Conservation (phyloP, 257 asterid species). For the Penstemon davidsonii region DNA sequence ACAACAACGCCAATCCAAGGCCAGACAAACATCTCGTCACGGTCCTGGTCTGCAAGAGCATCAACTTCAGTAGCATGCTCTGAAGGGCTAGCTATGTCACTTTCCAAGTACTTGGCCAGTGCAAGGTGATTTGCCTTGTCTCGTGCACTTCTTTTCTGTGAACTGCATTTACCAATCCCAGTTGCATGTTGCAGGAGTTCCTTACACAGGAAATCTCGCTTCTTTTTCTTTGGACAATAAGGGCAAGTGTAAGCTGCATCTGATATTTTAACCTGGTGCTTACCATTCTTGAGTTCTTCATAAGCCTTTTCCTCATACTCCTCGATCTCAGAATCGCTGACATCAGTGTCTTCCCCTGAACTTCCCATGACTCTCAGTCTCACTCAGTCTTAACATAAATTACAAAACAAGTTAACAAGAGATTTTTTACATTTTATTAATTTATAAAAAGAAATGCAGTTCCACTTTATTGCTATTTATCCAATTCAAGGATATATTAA, state of each 20-base stretch:
- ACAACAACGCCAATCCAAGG: slow-evolving; percentile 88
- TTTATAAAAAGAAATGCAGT: too few relatives aligned
- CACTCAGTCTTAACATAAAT: slow-evolving; percentile 11
- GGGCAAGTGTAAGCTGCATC: slow-evolving; percentile 66
- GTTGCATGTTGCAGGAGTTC: slow-evolving; percentile 75
- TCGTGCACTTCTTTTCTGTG: slow-evolving; percentile 51
- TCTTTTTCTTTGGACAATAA: slow-evolving; percentile 65
- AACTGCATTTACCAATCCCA: slow-evolving; percentile 53
- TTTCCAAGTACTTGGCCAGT: slow-evolving; percentile 64
- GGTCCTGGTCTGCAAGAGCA: slow-evolving; percentile 55
- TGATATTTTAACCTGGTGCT: slow-evolving; percentile 50
- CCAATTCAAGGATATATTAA: too few relatives aligned
- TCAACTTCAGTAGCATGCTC: slow-evolving; percentile 39
- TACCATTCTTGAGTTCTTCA: slow-evolving; percentile 58
- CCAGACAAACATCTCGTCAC: slow-evolving; percentile 85
- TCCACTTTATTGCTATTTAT: too few relatives aligned
- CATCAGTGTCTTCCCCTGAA: slow-evolving; percentile 38
- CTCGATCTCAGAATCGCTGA: slow-evolving; percentile 37
- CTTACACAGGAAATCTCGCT: slow-evolving; percentile 46
- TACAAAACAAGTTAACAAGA: background rate
- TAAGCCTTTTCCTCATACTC: slow-evolving; percentile 36
- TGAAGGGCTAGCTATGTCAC: slow-evolving; percentile 46
- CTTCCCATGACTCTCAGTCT: slow-evolving; percentile 40
- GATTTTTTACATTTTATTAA: too few relatives aligned
- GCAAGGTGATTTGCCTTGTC: slow-evolving; percentile 78